phyloP scores from a whole-genome alignment of 495 filamentous ascomycete species.

The Penicillium cataractarum region DNA sequence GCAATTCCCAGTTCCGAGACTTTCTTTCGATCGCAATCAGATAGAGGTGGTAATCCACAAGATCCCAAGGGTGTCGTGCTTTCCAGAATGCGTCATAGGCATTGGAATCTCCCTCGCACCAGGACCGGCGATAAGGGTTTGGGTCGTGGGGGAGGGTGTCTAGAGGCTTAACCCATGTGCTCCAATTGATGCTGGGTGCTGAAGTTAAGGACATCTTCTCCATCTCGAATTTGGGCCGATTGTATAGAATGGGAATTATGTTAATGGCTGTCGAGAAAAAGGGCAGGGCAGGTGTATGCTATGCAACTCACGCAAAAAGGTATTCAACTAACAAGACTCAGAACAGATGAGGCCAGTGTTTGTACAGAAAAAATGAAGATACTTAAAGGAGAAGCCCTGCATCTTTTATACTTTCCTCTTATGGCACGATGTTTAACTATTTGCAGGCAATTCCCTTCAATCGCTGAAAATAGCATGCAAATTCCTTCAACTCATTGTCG shows the following conservation, averaged over 20 bases:
- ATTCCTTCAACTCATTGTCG: conserved; percentile 1
- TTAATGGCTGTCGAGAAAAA: not conserved
- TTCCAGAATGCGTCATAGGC: conserved; percentile 1
- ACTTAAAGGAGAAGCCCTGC: not conserved
- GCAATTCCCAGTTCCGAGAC: not conserved
- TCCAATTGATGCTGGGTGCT: conserved; percentile 6
- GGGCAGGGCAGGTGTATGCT: not conserved
- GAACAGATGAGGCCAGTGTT: not conserved
- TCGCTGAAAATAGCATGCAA: not conserved
- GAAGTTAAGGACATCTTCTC: not conserved
- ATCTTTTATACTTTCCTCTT: not conserved
- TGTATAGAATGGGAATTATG: not conserved
- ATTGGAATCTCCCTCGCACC: not conserved
- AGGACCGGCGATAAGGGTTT: not conserved
- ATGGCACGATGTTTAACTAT: not conserved
- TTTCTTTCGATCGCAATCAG: not conserved
- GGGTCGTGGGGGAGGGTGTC: not conserved
- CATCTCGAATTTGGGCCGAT: not conserved
- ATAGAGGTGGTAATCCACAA: not conserved
- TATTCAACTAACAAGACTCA: not conserved
- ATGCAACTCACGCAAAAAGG: not conserved
- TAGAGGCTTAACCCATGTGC: not conserved
- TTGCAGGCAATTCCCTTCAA: not conserved
- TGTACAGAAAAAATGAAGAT: not conserved
- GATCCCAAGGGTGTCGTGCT: conserved; percentile 1